phyloP scores from a whole-genome alignment of 2,329 filamentous ascomycete species.

The Penicillium brevicompactum region DNA sequence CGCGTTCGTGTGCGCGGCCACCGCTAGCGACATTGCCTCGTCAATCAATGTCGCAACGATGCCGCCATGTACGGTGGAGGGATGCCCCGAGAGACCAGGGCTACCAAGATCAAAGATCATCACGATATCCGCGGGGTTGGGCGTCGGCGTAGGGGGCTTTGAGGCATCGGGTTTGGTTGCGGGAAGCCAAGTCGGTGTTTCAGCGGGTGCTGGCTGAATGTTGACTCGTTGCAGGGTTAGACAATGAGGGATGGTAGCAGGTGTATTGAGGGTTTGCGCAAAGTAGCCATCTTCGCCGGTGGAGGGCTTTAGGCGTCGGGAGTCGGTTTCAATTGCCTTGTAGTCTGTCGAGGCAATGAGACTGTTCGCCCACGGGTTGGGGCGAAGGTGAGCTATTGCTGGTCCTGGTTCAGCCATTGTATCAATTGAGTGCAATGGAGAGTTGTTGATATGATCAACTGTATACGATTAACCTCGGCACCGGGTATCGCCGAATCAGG shows the following conservation, averaged over 20 bases:
- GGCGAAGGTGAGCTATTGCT: slow-evolving; percentile 28
- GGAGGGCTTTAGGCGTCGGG: slow-evolving; percentile 40
- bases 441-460: neutral
- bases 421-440: neutral
- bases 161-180: slow-evolving; percentile 26
- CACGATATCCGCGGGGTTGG: slow-evolving; percentile 39
- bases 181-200: slow-evolving; percentile 28
- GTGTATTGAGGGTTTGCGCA: slow-evolving; percentile 40
- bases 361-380: slow-evolving; percentile 32
- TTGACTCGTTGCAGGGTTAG: slow-evolving; percentile 41
- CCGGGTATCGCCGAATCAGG: slow-evolving; percentile 1
- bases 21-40: slow-evolving; percentile 46
- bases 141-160: slow-evolving; percentile 24
- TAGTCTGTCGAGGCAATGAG: slow-evolving; percentile 40
- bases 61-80: slow-evolving; percentile 43
- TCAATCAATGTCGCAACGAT: slow-evolving; percentile 45
- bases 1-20: slow-evolving; percentile 33
- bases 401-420: slow-evolving; percentile 19
- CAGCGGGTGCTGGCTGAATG: slow-evolving; percentile 22
- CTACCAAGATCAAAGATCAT: slow-evolving; percentile 37
- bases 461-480: slow-evolving; percentile 5
- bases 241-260: slow-evolving; percentile 43
- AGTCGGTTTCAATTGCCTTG: slow-evolving; percentile 41
- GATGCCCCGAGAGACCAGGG: slow-evolving; percentile 44
- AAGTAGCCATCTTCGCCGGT: slow-evolving; percentile 49